Conservation (phyloP, 176 grass and related monocot genomes). For the Hordeum marinum region DNA sequence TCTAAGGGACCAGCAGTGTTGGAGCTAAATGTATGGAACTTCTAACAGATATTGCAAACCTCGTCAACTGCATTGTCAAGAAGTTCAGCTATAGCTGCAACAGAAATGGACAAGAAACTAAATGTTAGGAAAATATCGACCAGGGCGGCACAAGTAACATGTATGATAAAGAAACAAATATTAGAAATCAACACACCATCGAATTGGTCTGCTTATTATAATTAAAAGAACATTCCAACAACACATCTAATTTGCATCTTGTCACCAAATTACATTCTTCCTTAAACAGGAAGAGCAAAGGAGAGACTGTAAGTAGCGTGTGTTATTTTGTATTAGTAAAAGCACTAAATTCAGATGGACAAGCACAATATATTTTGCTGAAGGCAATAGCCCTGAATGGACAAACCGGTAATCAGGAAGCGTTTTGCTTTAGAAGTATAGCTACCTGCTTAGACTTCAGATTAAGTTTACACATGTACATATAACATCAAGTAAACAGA, state of each 20-base stretch:
- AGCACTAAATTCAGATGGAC: neutral
- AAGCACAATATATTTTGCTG: neutral
- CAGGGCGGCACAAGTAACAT: neutral
- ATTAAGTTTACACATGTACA: neutral
- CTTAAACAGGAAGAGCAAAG: neutral
- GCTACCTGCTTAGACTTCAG: neutral
- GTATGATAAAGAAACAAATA: neutral
- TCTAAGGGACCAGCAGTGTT: neutral
- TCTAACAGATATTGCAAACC: conserved; percentile 41
- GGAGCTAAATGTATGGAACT: neutral
- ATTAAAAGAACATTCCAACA: neutral
- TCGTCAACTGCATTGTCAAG: conserved; percentile 98
- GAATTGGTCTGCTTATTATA: neutral
- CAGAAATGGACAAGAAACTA: conserved; percentile 9
- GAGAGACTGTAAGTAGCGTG: neutral
- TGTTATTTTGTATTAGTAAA: neutral
- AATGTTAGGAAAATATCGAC: conserved; percentile 16
- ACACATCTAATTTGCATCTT: neutral
- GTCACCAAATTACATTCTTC: neutral
- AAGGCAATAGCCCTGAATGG: neutral
- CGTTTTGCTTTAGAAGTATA: neutral
- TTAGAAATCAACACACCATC: neutral
- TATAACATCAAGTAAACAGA: neutral
- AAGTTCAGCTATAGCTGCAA: conserved; percentile 91
- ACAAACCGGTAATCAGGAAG: neutral